Evolutionary conservation across 805 yeast species (phyloP), one percentile per base, ranked within the genome.

Genomic region (Teunomyces panamensis): DNA sequence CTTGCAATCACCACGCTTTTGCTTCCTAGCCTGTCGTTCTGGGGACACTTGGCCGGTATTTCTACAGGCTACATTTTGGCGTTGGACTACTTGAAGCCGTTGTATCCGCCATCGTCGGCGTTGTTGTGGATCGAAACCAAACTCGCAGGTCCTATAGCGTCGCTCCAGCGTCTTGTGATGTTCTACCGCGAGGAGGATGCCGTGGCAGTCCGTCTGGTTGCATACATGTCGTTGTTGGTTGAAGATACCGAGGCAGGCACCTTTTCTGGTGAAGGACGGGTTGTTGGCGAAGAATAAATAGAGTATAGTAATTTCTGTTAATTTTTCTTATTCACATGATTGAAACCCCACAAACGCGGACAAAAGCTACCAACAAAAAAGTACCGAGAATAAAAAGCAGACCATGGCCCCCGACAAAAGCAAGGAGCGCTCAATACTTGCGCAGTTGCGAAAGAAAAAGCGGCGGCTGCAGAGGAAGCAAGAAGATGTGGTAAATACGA

Each of bases 11-110:
- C 78, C 39, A 73, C 80, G 1, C 47, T 86, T 5, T 37, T 85
- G 26, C 61, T 84, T 36, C 91, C 95, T 1, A 76, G 79, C 7
- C 78, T 89, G 3, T 82, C 89, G 48, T 81, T 87, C 54, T 69
- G 85, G 55, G 94, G 95, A 29, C 96, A 89, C 62, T 68, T 81
- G 47, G 75, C 85, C 34, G 92, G 87, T 4, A 67, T 87, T 36
- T 50, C 75, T 3, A 73, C 84, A 9, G 97, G 97, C 8, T 85
- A 77, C 62, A 74, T 79, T 5, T 71, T 85, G 57, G 83, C 77
- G 3, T 65, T 67, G 52, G 89, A 84, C 10, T 74, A 78, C 54
- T 69, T 89, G 47, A 73, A 74, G 30, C 67, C 74, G 43, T 65
- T 89, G 49, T 77, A 79, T 41, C 95, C 94, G 10, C 88, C 90